Evolutionary conservation across 768 basidiomycete species (phyloP).

Genomic region (Termitomyces sp.): DNA sequence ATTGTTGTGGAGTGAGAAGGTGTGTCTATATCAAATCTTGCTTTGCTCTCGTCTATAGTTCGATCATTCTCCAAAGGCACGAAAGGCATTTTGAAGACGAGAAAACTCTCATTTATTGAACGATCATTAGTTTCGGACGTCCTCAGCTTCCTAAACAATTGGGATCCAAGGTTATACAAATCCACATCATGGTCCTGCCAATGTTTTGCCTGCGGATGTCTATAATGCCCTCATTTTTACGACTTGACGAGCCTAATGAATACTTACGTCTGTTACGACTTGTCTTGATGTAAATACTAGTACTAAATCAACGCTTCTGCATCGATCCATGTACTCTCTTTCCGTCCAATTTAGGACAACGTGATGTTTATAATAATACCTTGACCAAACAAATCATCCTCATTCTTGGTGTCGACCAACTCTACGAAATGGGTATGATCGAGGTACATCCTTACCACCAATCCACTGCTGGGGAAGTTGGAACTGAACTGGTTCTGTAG

Average conservation of each 20-base stretch:
- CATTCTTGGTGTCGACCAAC: not conserved
- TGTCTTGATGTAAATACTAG: no score
- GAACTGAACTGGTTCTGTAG: conserved; percentile 32
- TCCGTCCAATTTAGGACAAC: conserved; percentile 5
- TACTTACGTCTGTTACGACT: not conserved
- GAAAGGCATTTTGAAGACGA: not conserved
- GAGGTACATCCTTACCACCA: conserved; percentile 33
- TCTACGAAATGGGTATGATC: conserved; percentile 27
- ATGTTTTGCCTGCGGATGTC: not conserved
- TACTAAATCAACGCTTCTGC: no score
- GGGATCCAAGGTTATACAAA: no score
- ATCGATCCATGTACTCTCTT: no score
- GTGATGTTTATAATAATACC: conserved; percentile 5
- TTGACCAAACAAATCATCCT: conserved; percentile 1
- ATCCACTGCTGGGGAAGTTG: not conserved
- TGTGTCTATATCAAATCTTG: conserved; percentile 15
- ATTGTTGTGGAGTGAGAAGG: conserved; percentile 63
- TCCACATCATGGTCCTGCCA: no score
- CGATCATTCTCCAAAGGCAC: not conserved
- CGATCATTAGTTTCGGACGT: not conserved
- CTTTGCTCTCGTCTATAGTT: not conserved
- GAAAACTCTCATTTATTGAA: not conserved
- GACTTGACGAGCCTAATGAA: not conserved
- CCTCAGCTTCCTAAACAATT: no score
- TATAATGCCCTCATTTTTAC: not conserved